Conservation (phyloP, 106 monocot species). For the Phalaenopsis aphrodite region DNA sequence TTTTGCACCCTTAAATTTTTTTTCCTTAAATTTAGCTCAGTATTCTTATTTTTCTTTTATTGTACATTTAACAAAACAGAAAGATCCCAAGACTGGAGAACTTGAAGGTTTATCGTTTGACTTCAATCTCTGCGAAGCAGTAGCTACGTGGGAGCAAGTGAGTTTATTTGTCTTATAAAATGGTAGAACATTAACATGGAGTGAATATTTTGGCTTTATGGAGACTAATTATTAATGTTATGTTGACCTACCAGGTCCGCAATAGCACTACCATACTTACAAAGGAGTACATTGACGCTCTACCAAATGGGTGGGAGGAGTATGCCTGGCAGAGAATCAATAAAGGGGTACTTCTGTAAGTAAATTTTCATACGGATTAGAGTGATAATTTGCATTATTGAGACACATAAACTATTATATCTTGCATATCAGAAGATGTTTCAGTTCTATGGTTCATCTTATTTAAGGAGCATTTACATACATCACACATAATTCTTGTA, state of each 20-base stretch:
- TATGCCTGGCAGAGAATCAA: conserved; percentile 98
- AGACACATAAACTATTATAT: background rate
- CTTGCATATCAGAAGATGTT: background rate
- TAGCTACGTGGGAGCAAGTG: conserved; percentile 93
- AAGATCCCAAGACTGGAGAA: conserved; percentile 84
- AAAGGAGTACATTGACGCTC: conserved; percentile 90
- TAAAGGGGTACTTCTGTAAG: conserved; percentile 83
- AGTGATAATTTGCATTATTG: background rate
- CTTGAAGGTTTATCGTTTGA: conserved; percentile 89
- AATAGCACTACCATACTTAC: conserved; percentile 93
- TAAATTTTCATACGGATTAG: conserved; percentile 7
- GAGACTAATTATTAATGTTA: background rate
- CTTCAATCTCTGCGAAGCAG: conserved; percentile 94
- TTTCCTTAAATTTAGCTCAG: background rate
- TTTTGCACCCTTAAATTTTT: background rate
- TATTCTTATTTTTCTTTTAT: background rate
- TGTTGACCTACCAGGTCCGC: conserved; percentile 43
- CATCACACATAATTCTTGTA: no score
- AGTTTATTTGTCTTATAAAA: background rate
- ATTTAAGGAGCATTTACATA: background rate
- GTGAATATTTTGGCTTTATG: background rate
- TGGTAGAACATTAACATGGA: background rate
- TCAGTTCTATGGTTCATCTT: background rate
- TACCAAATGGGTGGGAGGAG: conserved; percentile 96
- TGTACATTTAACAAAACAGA: conserved; percentile 32